Conservation (phyloP, 345 rosid species). For the Melastoma malabathricum region DNA sequence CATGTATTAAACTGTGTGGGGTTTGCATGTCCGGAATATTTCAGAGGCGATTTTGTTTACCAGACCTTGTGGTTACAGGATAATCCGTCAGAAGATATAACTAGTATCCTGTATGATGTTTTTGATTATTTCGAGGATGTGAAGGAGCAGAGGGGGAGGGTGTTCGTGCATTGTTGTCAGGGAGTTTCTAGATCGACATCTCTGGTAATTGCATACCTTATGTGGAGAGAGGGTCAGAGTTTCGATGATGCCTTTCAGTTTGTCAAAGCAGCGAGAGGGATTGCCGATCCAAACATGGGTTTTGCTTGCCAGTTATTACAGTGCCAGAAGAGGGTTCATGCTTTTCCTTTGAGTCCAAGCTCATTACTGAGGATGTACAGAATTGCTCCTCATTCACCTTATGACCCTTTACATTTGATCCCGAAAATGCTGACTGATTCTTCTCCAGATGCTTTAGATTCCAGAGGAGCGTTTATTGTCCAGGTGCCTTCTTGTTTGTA, state of each 20-base stretch:
- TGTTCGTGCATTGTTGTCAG: conserved; percentile 95
- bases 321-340: conserved; percentile 97
- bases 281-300: conserved; percentile 99
- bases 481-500: conserved; percentile 77
- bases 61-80: conserved; percentile 97
- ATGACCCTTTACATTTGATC: conserved; percentile 96
- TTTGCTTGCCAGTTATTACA: conserved; percentile 97
- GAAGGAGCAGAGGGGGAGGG: conserved; percentile 78
- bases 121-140: conserved; percentile 99
- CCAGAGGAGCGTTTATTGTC: conserved; percentile 93
- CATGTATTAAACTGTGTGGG: conserved; percentile 96
- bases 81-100: conserved; percentile 96
- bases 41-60: conserved; percentile 75
- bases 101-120: conserved; percentile 92
- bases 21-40: conserved; percentile 94
- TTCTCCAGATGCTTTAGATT: conserved; percentile 63
- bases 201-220: conserved; percentile 88
- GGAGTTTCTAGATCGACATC: conserved; percentile 99
- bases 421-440: conserved; percentile 89
- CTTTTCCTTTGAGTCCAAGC: conserved; percentile 93
- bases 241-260: conserved; percentile 96
- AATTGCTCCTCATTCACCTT: conserved; percentile 88
- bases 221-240: conserved; percentile 99
- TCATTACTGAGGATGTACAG: conserved; percentile 85
- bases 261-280: conserved; percentile 92